These are phyloP conservation scores for Herpotrichia juniperi DNA, from an alignment of 2,329 filamentous ascomycete species.

Conservation along the genomic window DNA sequence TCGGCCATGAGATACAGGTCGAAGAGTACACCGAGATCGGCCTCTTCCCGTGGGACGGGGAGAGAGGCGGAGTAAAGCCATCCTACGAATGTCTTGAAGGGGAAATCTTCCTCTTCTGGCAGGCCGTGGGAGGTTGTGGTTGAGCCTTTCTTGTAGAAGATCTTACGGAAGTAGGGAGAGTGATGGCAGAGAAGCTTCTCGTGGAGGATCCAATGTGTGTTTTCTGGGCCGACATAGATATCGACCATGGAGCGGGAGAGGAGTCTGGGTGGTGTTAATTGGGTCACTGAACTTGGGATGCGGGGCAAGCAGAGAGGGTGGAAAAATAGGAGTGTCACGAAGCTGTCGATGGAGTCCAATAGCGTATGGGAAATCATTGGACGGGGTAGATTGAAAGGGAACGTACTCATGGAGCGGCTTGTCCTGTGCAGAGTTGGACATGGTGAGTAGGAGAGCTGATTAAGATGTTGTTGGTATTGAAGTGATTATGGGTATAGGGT, in stretches of 20 bases:
- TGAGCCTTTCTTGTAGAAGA: constrained; percentile 52
- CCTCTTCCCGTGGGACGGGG: constrained; percentile 56
- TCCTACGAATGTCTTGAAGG: constrained; percentile 59
- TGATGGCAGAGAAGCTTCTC: constrained; percentile 62
- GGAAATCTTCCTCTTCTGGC: constrained; percentile 58
- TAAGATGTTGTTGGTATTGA: no score
- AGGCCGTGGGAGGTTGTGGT: constrained; percentile 52
- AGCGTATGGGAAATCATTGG: background rate
- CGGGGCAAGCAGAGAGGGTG: background rate
- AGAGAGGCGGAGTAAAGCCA: constrained; percentile 60
- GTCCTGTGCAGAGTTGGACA: constrained; percentile 13
- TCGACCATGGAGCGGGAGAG: constrained; percentile 61
- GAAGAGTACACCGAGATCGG: constrained; percentile 57
- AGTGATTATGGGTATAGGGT: no score
- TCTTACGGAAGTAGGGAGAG: constrained; percentile 59
- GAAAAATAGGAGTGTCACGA: background rate
- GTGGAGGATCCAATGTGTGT: constrained; percentile 62
- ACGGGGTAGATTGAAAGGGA: no score
- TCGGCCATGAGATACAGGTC: constrained; percentile 62
- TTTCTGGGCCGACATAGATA: constrained; percentile 61
- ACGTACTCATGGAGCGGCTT: constrained; percentile 22
- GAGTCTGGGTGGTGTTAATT: constrained; percentile 46
- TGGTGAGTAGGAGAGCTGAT: constrained; percentile 4
- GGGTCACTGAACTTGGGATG: background rate
- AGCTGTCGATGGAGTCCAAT: background rate